Evolutionary conservation across 2,329 filamentous ascomycete genomes (phyloP).

Genomic region (Colletotrichum karsti): DNA sequence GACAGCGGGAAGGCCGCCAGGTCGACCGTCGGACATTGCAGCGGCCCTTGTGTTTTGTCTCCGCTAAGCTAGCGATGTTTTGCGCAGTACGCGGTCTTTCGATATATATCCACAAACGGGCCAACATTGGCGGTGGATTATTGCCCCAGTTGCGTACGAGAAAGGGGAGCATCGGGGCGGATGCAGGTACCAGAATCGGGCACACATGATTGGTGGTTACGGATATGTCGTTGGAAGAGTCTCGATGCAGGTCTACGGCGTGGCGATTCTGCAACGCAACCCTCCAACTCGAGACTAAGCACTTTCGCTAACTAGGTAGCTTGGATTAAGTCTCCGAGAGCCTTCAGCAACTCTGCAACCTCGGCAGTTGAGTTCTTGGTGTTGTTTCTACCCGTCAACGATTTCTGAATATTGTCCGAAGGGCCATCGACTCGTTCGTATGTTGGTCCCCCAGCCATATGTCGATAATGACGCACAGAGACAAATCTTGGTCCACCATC

Average conservation of each 20-base stretch:
- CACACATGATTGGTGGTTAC: background rate
- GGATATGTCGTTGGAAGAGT: background rate
- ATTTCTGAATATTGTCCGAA: background rate
- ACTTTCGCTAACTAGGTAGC: slow-evolving; percentile 5
- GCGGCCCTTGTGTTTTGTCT: background rate
- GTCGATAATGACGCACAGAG: slow-evolving; percentile 13
- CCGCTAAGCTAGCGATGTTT: background rate
- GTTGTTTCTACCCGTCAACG: background rate
- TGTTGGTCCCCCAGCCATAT: background rate
- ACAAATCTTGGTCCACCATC: background rate
- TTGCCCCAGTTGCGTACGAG: background rate
- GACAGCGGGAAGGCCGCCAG: background rate
- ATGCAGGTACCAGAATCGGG: background rate
- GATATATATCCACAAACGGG: slow-evolving; percentile 21
- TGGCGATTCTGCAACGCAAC: background rate
- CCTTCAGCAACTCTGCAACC: background rate
- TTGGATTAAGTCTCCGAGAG: slow-evolving; percentile 6
- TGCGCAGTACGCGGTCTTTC: background rate
- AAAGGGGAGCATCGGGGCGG: background rate
- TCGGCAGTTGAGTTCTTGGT: background rate
- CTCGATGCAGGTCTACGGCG: background rate
- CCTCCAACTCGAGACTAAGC: background rate
- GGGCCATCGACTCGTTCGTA: background rate
- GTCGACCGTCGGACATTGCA: background rate
- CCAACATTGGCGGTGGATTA: slow-evolving; percentile 15